Percentiles rank a stretch among this genome's conserved stretches.
phyloP scores from a whole-genome alignment of 2,329 filamentous ascomycete genomes.

The Thelonectria olida region DNA sequence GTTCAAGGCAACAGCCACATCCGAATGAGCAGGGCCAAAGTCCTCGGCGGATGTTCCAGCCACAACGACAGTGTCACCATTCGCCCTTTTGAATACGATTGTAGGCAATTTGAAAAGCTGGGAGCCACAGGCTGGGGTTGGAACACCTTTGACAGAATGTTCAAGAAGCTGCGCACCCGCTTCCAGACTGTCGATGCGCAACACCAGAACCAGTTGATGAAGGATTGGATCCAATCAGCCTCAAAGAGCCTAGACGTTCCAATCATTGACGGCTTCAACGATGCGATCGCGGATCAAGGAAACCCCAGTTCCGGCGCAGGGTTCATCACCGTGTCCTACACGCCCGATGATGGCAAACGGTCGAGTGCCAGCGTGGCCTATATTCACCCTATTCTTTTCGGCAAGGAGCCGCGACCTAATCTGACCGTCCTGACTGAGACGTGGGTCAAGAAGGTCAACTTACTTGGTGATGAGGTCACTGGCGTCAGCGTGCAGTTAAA shows the following conservation, averaged over 20 bases:
- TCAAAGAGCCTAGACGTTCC: constrained; percentile 82
- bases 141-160: constrained; percentile 80
- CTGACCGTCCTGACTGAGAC: constrained; percentile 87
- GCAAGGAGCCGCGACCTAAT: constrained; percentile 84
- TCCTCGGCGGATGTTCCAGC: constrained; percentile 90
- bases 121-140: constrained; percentile 87
- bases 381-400: constrained; percentile 88
- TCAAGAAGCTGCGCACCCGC: constrained; percentile 89
- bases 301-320: constrained; percentile 50
- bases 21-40: constrained; percentile 90
- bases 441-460: constrained; percentile 85
- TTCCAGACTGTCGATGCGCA: constrained; percentile 86
- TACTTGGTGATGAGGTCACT: constrained; percentile 73
- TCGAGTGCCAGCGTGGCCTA: constrained; percentile 93
- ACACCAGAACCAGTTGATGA: constrained; percentile 89
- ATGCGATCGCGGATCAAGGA: constrained; percentile 68
- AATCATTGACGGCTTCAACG: constrained; percentile 85
- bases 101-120: constrained; percentile 82
- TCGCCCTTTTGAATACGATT: constrained; percentile 89
- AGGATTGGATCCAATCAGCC: constrained; percentile 88
- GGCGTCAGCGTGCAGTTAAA: constrained; percentile 74
- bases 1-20: constrained; percentile 84
- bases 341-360: constrained; percentile 85
- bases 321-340: constrained; percentile 85
- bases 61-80: constrained; percentile 96